Evolutionary conservation across 116 monocot species (phyloP).

Genomic region (Posidonia oceanica): DNA sequence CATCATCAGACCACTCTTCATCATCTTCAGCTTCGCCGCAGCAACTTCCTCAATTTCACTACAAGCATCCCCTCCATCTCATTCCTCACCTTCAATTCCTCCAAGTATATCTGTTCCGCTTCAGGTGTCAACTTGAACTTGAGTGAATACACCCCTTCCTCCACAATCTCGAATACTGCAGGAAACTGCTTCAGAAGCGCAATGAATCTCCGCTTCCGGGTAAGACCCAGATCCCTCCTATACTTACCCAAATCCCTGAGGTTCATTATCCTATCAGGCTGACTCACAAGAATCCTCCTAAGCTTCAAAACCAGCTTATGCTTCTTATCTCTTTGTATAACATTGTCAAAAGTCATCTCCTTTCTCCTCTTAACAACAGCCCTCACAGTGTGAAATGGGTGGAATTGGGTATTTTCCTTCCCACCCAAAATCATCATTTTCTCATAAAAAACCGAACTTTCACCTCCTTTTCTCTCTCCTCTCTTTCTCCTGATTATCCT

Average conservation of each 20-base stretch:
- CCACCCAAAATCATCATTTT: constrained; percentile 1
- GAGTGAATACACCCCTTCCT: constrained; percentile 92
- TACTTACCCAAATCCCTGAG: constrained; percentile 65
- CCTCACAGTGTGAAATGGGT: constrained; percentile 6
- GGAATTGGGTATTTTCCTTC: constrained; percentile 9
- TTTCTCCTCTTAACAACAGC: constrained; percentile 75
- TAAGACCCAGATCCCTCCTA: constrained; percentile 71
- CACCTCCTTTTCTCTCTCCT: too few relatives aligned
- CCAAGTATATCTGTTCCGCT: constrained; percentile 75
- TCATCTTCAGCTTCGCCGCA: constrained; percentile 39
- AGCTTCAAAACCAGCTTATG: constrained; percentile 91
- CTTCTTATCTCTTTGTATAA: constrained; percentile 97
- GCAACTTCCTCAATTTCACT: constrained; percentile 71
- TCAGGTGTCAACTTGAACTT: constrained; percentile 69
- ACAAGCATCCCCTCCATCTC: constrained; percentile 69
- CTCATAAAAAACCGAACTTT: constrained; percentile 18
- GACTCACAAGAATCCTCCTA: constrained; percentile 73
- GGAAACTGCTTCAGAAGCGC: constrained; percentile 79
- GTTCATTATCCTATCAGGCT: constrained; percentile 89
- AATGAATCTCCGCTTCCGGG: constrained; percentile 81
- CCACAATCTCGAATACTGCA: constrained; percentile 85
- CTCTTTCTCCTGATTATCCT: too few relatives aligned
- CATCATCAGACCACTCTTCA: constrained; percentile 53
- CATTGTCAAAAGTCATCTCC: constrained; percentile 83
- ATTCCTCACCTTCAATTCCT: constrained; percentile 69